These are phyloP conservation scores for Jacaranda copaia DNA, from an alignment of 257 asterid genomes.

Conservation along the genomic window DNA sequence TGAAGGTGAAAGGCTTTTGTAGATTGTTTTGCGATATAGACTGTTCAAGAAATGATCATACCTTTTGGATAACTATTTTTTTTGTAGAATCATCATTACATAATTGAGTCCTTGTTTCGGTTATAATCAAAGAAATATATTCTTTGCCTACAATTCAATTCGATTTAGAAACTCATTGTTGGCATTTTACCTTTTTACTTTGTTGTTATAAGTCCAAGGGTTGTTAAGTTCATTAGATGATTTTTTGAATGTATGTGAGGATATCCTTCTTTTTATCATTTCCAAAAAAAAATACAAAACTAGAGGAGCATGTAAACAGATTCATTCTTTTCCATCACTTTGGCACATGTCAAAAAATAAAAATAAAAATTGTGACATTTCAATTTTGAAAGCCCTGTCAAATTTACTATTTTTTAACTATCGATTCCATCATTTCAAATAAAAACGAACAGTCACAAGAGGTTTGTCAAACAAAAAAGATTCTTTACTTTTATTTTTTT, in stretches of 20 bases:
- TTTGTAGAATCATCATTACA: background rate
- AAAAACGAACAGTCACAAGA: background rate
- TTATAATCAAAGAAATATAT: background rate
- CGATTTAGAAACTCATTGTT: background rate
- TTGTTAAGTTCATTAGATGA: background rate
- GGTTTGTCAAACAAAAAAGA: background rate
- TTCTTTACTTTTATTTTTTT: background rate
- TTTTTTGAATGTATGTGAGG: background rate
- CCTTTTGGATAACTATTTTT: no score
- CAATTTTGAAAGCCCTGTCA: background rate
- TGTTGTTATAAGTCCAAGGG: background rate
- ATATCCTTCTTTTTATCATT: no score
- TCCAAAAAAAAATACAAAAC: no score
- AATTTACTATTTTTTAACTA: constrained; percentile 1
- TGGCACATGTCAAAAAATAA: background rate
- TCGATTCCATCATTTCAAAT: background rate
- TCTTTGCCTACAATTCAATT: background rate
- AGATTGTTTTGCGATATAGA: no score
- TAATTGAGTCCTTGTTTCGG: background rate
- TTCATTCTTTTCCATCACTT: background rate
- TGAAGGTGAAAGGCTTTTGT: background rate
- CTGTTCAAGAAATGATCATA: no score
- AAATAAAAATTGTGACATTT: constrained; percentile 14
- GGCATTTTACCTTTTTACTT: background rate
- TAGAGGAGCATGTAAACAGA: no score